These are phyloP conservation scores for Physocladia obscura DNA, from an alignment of 192 early-diverging fungal species.

Conservation along the genomic window DNA sequence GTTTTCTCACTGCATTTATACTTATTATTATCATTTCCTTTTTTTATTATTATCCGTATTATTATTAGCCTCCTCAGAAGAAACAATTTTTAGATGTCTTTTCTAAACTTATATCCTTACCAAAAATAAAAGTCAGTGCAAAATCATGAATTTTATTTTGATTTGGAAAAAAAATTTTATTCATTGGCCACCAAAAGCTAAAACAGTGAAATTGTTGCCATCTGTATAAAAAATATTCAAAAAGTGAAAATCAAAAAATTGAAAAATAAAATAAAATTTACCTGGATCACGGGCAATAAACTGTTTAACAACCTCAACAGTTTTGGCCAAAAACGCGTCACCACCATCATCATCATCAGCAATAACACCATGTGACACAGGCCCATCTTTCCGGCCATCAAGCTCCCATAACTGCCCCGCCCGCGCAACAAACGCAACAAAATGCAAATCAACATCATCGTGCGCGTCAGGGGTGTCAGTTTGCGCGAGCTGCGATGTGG, in stretches of 20 bases:
- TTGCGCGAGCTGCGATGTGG: constrained; percentile 16
- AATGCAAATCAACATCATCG: constrained; percentile 79
- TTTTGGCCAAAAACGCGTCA: constrained; percentile 40
- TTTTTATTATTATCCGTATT: no score
- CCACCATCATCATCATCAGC: constrained; percentile 56
- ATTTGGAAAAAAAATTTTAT: no score
- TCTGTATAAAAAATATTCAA: neutral
- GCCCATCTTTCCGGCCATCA: constrained; percentile 75
- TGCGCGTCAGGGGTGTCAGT: constrained; percentile 46
- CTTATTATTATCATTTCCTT: no score
- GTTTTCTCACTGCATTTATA: no score
- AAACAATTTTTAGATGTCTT: no score
- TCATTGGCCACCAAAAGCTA: no score
- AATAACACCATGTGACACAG: constrained; percentile 79
- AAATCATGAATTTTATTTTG: no score
- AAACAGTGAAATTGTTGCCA: no score
- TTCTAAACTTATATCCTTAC: no score
- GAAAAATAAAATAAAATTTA: constrained; percentile 28
- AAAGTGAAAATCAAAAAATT: neutral
- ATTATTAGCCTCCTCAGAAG: no score
- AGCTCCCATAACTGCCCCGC: constrained; percentile 83
- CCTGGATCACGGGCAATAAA: constrained; percentile 69
- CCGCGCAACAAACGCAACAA: constrained; percentile 77
- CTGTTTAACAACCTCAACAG: constrained; percentile 58
- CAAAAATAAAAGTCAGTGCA: no score